These are phyloP conservation scores for Wolfiporia cocos DNA, from an alignment of 1,284 basidiomycete species.

Conservation along the genomic window DNA sequence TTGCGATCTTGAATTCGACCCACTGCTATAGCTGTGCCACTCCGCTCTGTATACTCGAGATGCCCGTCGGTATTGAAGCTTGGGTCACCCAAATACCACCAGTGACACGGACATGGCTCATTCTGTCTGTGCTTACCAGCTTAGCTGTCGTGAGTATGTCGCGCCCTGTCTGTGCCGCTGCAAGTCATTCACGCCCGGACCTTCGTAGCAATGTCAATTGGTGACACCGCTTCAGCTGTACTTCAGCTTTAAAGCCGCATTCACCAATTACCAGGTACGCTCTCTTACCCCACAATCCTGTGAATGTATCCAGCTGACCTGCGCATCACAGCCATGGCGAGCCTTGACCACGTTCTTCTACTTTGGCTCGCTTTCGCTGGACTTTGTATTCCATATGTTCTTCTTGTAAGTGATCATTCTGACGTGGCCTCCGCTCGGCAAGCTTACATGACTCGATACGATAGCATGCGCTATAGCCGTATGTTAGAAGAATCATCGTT, in stretches of 20 bases:
- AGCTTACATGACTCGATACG: not conserved
- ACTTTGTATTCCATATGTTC: slow-evolving; percentile 95
- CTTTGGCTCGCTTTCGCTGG: slow-evolving; percentile 90
- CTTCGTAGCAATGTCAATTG: slow-evolving; percentile 79
- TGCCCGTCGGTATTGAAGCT: slow-evolving; percentile 77
- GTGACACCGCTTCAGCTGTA: slow-evolving; percentile 89
- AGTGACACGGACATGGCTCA: slow-evolving; percentile 81
- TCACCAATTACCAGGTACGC: slow-evolving; percentile 73
- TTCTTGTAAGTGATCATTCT: slow-evolving; percentile 73
- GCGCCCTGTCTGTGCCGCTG: not conserved
- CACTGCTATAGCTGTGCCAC: too few relatives aligned
- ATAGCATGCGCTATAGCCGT: slow-evolving; percentile 90
- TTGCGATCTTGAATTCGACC: too few relatives aligned
- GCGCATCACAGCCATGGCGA: slow-evolving; percentile 69
- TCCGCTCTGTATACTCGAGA: too few relatives aligned
- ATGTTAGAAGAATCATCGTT: slow-evolving; percentile 97
- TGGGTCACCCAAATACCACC: slow-evolving; percentile 89
- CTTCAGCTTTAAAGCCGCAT: slow-evolving; percentile 83
- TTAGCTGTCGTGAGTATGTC: slow-evolving; percentile 70
- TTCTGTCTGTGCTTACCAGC: slow-evolving; percentile 71
- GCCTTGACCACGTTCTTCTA: slow-evolving; percentile 91
- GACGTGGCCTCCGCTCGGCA: not conserved
- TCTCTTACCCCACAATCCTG: not conserved
- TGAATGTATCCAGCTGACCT: not conserved
- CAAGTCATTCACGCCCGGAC: not conserved